Conservation (phyloP, 345 rosid species). For the Lepidium didymum region DNA sequence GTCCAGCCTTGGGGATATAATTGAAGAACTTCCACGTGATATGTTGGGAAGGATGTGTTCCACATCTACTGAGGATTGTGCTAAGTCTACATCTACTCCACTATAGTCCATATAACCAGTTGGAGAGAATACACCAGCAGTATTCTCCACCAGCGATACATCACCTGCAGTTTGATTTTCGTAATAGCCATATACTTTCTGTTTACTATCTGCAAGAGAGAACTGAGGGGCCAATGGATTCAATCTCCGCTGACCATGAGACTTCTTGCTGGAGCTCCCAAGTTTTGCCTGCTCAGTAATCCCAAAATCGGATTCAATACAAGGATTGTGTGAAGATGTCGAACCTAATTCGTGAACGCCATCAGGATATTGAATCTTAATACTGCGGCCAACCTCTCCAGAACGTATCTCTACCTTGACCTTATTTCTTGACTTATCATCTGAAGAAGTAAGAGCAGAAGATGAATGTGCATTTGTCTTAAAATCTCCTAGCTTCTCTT, state of each 20-base stretch:
- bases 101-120: neutral
- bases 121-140: neutral
- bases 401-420: slow-evolving; percentile 18
- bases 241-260: slow-evolving; percentile 13
- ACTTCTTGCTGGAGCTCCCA: slow-evolving; percentile 12
- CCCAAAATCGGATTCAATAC: slow-evolving; percentile 18
- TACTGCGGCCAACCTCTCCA: slow-evolving; percentile 14
- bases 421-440: neutral
- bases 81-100: slow-evolving; percentile 9
- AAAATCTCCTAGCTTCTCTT: slow-evolving; percentile 13
- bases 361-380: slow-evolving; percentile 3
- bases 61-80: slow-evolving; percentile 8
- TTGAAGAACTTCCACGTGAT: slow-evolving; percentile 6
- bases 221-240: slow-evolving; percentile 29
- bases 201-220: slow-evolving; percentile 6
- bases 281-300: slow-evolving; percentile 22
- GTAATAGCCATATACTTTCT: slow-evolving; percentile 3
- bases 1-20: neutral
- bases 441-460: slow-evolving; percentile 1
- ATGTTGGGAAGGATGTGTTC: slow-evolving; percentile 2
- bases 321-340: slow-evolving; percentile 22
- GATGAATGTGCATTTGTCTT: slow-evolving; percentile 1
- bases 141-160: neutral
- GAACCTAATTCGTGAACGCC: slow-evolving; percentile 8
- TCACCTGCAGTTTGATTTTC: slow-evolving; percentile 10